Evolutionary conservation across 345 rosid genomes (phyloP).

Genomic region (Streptanthus diversifolius): DNA sequence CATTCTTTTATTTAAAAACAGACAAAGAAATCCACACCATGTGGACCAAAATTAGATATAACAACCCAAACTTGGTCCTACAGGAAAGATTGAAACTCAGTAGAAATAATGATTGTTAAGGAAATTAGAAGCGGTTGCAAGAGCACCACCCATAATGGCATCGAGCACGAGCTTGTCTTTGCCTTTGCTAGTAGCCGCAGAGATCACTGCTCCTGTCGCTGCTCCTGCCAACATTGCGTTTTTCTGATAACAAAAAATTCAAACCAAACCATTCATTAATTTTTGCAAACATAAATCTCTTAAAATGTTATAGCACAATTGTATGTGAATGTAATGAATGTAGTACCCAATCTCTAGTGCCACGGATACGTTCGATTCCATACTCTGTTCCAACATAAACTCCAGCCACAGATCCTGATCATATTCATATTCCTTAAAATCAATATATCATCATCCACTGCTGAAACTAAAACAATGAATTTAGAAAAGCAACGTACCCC

Average conservation of each 20-base stretch:
- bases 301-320: not conserved
- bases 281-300: not conserved
- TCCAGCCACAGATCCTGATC: conserved; percentile 64
- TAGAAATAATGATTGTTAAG: conserved; percentile 44
- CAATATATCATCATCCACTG: no score
- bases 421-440: not conserved
- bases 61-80: not conserved
- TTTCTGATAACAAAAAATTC: conserved; percentile 43
- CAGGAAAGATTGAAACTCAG: conserved; percentile 4
- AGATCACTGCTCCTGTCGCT: conserved; percentile 63
- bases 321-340: not conserved
- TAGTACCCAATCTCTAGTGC: conserved; percentile 72
- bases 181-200: conserved; percentile 46
- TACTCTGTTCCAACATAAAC: conserved; percentile 72
- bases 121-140: conserved; percentile 77
- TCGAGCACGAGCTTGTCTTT: conserved; percentile 51
- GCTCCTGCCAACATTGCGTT: conserved; percentile 85
- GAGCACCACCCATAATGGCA: conserved; percentile 73
- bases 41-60: not conserved
- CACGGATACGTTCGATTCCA: conserved; percentile 67
- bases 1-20: conserved; percentile 5
- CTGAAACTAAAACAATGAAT: not conserved
- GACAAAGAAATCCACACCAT: conserved; percentile 6
- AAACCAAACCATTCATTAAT: not conserved
- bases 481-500: conserved; percentile 53